Evolutionary conservation across 2,329 filamentous ascomycete species (phyloP), one percentile per base, ranked within the genome.

Genomic region (Xylariaceae sp.): DNA sequence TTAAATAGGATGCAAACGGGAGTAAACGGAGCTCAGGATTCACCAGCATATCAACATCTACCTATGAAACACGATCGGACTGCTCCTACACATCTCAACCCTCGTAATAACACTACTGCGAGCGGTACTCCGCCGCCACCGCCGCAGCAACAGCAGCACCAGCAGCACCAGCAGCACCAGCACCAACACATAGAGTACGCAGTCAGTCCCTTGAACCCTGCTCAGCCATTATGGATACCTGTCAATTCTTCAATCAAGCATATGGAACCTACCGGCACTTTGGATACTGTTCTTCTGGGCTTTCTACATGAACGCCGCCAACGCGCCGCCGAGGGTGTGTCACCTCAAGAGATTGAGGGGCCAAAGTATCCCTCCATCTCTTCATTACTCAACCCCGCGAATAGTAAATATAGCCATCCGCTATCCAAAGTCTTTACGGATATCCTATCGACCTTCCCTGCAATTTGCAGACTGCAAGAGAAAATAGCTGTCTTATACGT

Each of bases 371-470:
- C 92, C 1, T 90, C 88, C 55, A 89, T 96, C 54, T 88, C 87
- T 0, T 90, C 89, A 1, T 81, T 96, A 4, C 82, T 94, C 34
- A 91, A 94, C 69, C 89, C 90, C 0, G 78, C 85, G 36, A 81
- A 82, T 47, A 81, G 79, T 58, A 77, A 77, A 6, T 82, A 82
- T 66, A 85, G 87, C 1, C 91, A 96, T 67, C 91, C 91, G 1
- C 79, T 96, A 1, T 94, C 91, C 6, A 91, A 91, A 64, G 84
- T 96, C 12, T 91, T 96, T 70, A 93, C 90, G 37, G 91, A 96
- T 72, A 92, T 96, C 56, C 79, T 96, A 9, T 81, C 84, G 62
- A 91, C 89, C n/a, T 96, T 96, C 66, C 91, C 92, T 0, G 87
- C 90, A 65, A 86, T 96, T 26, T 84, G 82, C 3, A 82, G 81